These are phyloP conservation scores for Angophora floribunda DNA, from an alignment of 345 rosid species.

Conservation along the genomic window DNA sequence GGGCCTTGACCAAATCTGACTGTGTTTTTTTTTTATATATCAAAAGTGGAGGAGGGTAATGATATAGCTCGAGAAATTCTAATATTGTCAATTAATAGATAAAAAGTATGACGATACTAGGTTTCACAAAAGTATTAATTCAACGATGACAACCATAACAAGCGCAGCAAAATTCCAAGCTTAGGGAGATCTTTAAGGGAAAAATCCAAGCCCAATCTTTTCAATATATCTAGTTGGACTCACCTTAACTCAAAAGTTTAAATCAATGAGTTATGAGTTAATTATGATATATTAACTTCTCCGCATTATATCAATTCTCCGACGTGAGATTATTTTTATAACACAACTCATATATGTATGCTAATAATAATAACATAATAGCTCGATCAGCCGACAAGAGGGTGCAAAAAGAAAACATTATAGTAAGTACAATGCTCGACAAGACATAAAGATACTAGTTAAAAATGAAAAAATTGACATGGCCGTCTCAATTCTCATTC, in stretches of 20 bases:
- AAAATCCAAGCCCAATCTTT: too few relatives aligned
- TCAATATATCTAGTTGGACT: too few relatives aligned
- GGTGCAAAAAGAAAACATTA: not conserved
- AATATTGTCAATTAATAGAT: not conserved
- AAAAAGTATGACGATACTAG: not conserved
- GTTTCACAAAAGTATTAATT: not conserved
- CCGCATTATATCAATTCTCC: too few relatives aligned
- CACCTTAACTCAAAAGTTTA: too few relatives aligned
- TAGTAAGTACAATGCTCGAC: not conserved
- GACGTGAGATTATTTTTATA: too few relatives aligned
- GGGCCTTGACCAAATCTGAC: not conserved
- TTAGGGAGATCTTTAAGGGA: too few relatives aligned
- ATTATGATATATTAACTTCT: too few relatives aligned
- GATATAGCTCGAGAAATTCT: not conserved
- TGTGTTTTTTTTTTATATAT: not conserved
- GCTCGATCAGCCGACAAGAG: not conserved
- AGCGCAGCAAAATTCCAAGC: too few relatives aligned
- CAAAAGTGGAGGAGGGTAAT: not conserved
- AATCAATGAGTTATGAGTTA: too few relatives aligned
- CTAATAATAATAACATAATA: not conserved
- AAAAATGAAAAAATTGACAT: not conserved
- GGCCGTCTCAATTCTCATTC: not conserved
- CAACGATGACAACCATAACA: not conserved
- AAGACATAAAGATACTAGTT: not conserved
- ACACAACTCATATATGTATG: too few relatives aligned